Base-by-base conservation (phyloP, 805 yeast species). In the Candida stauntonica region DNA sequence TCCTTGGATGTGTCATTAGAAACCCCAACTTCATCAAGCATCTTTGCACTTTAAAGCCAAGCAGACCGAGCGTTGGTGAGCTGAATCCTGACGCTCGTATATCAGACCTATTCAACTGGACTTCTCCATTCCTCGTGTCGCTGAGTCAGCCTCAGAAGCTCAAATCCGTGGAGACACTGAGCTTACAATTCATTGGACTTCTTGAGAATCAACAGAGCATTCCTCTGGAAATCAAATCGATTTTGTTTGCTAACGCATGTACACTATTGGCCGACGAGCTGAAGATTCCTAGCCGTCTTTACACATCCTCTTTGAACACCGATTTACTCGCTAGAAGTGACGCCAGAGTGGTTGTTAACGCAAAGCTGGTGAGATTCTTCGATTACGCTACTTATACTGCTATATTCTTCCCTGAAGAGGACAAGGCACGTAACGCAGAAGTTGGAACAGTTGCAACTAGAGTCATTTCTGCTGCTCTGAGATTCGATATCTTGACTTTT, bases 1-100 rank as follows among this genome's bases (percentile, higher is more conserved):
- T 80, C 31, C 57, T 83, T 36, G 88, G 81, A 46, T 68, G 77
- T 14, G 64, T 82, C 1, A 67, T 81, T 33, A 72, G 72, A 15
- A 79, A 73, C 48, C 77, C 80, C 1, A 60, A 65, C 33, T 77
- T 67, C 47, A 51, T 63, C 1, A 60, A 59, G 14, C 62, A 57
- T 36, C 52, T 80, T 31, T 36, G 50, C 48, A 33, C 43, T 31
- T 45, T 56, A 13, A 59, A 60, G 36, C 51, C 54, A 17, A 50
- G 48, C 13, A 38, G 52, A 2, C 41, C 55, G 3, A 55, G 62
- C 2, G 44, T 54, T 11, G 58, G 59, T 24, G 65, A 59, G 8
- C 31, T 48, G 4, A 57, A 61, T 13, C 56, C 61, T 2, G 52
- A 35, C 3, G 63, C 67, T 4, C 54, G 64, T 8, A 48, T 71